phyloP scores from a whole-genome alignment of 305 asterid species.

The Andrographis paniculata region DNA sequence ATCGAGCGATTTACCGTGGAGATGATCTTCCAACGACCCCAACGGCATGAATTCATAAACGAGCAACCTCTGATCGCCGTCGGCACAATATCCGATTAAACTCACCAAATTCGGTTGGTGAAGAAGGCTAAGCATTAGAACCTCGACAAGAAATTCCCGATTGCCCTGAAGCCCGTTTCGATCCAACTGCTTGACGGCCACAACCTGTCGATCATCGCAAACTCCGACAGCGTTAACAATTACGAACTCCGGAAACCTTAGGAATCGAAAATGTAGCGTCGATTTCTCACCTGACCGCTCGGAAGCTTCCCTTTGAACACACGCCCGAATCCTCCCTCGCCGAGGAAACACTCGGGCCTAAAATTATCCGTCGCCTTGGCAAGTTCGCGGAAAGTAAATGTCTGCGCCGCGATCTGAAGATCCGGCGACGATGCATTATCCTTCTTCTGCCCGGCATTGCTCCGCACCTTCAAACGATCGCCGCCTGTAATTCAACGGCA shows the following conservation, averaged over 20 bases:
- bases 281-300: conserved; percentile 71
- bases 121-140: conserved; percentile 95
- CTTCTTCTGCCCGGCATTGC: conserved; percentile 42
- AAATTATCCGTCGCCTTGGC: conserved; percentile 82
- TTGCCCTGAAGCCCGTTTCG: conserved; percentile 99
- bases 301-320: conserved; percentile 77
- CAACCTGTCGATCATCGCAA: conserved; percentile 65
- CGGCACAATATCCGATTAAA: conserved; percentile 94
- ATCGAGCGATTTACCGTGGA: conserved; percentile 50
- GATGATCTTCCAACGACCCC: conserved; percentile 97
- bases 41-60: conserved; percentile 92
- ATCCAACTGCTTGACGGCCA: conserved; percentile 94
- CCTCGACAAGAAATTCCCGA: conserved; percentile 93
- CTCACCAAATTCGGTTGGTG: conserved; percentile 92
- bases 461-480: conserved; percentile 60
- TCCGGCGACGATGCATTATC: conserved; percentile 41
- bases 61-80: conserved; percentile 97
- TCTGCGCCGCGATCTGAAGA: conserved; percentile 86
- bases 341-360: conserved; percentile 74
- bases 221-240: too few relatives aligned
- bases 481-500: conserved; percentile 54
- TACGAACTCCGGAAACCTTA: too few relatives aligned
- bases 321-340: conserved; percentile 95
- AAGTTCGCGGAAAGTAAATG: conserved; percentile 90
- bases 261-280: too few relatives aligned